Conservation (phyloP, 208 protist species). For the Phytomonas sp. region DNA sequence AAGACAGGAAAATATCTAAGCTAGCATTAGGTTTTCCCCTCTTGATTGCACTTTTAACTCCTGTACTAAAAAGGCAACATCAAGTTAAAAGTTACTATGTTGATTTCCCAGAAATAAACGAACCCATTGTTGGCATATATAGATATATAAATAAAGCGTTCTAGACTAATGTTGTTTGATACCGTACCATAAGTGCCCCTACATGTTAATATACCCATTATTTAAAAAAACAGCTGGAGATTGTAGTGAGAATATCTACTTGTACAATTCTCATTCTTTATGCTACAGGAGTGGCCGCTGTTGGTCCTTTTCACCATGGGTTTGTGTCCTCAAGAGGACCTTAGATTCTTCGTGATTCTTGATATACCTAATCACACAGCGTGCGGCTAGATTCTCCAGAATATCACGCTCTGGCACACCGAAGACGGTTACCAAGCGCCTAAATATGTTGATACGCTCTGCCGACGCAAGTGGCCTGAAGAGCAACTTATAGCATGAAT, state of each 20-base stretch:
- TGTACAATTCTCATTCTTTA: not conserved
- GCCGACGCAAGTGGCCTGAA: conserved; percentile 58
- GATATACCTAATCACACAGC: conserved; percentile 64
- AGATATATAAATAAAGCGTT: too few relatives aligned
- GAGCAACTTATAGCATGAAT: conserved; percentile 58
- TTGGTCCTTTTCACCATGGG: conserved; percentile 8
- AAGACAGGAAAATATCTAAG: too few relatives aligned
- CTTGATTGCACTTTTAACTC: too few relatives aligned
- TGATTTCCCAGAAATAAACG: not conserved
- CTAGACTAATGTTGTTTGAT: too few relatives aligned
- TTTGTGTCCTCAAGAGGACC: conserved; percentile 39
- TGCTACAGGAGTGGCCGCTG: not conserved
- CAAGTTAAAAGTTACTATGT: too few relatives aligned
- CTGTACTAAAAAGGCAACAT: too few relatives aligned
- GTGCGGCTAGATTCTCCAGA: conserved; percentile 61
- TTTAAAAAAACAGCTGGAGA: too few relatives aligned
- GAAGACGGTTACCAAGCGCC: conserved; percentile 48
- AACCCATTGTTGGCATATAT: not conserved
- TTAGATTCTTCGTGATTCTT: conserved; percentile 50
- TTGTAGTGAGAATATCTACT: too few relatives aligned
- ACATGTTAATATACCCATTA: too few relatives aligned
- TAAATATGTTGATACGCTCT: conserved; percentile 68
- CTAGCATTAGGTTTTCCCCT: too few relatives aligned
- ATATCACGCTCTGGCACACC: conserved; percentile 57
- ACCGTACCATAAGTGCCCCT: too few relatives aligned